Evolutionary conservation across 1,139 yeast species (phyloP), one percentile per base, ranked within the genome.

Genomic region (Scheffersomyces titani): DNA sequence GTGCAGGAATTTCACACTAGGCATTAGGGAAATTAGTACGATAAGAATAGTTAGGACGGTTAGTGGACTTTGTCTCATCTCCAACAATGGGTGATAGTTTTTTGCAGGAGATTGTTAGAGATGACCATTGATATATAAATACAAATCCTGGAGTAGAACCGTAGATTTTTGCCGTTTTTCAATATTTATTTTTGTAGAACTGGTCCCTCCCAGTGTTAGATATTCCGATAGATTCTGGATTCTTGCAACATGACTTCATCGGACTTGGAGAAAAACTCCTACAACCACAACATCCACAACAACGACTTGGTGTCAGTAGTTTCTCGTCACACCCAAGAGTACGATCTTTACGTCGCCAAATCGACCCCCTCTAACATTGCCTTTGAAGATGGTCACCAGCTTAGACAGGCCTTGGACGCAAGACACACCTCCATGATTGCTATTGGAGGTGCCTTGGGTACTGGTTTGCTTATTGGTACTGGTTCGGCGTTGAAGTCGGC

Each of bases 361-460:
- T 80, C 85, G 18, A 73, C 71, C 59, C 85, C 85, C 2, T 67
- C 73, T 19, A 73, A 74, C 45, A 57, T 72, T 19, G 75, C 70
- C 50, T 69, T 68, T 16, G 67, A 73, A 48, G 80, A 80, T 6
- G 89, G 87, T n/a, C 83, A 80, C 60, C 73, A 82, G 60, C 77
- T 89, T 64, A 84, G 85, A 63, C 82, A 86, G 67, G 84, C 81
- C 30, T 75, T 89, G 58, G 84, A 87, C 65, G 86, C 93, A 16
- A 77, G 94, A 64, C 94, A 89, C 68, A 84, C 88, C 65, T 80
- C 88, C 55, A 88, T 89, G 94, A 86, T 88, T 71, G 90, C 91
- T 64, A 70, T 78, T 63, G 82, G 82, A 55, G 82, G 82, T 61
- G 81, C 81, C 19, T 66, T 76, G 58, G 90, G 90, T 58, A 87